Evolutionary conservation across 192 early-diverging fungal genomes (phyloP), one percentile per base, ranked within the genome.

Genomic region (Geranomyces michiganensis): DNA sequence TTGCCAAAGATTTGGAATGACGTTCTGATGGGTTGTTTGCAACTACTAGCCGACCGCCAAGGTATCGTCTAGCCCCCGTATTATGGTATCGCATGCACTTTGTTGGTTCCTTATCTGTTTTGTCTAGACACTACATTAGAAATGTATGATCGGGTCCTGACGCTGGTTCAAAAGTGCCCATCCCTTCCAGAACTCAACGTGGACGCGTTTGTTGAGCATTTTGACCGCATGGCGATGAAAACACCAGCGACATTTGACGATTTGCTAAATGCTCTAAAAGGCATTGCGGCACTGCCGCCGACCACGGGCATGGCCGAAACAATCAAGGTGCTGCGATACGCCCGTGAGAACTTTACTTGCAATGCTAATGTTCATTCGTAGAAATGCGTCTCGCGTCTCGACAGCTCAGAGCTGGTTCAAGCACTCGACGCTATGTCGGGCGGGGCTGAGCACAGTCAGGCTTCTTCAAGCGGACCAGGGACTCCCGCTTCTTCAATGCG

Each of bases 121-220:
- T 41, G 36, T 3, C 36, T 41, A 41, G 22, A 21, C n/a, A 45
- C 32, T 21, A 67, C 65, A 4, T 13, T 33, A n/a, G 65, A 15
- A 1, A 51, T 67, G 65, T 78, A 64, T 53, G 64, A 71, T 5
- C 68, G 72, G 1, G 61, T 79, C 4, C 19, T 81, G 22, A 59
- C 44, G 17, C 71, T 81, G 29, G 31, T 81, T 19, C 79, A 81
- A 68, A 79, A 79, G 44, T 81, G 79, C 51, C 79, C 77, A 14
- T 81, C 73, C 71, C 36, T 76, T 55, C 56, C 74, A 29, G 79
- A 81, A 26, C 26, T 81, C 1, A 67, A 81, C 31, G 53, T 72
- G 19, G 73, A 72, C 27, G 51, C 32, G 9, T 62, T 80, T 32
- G 73, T 79, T 21, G 56, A 76, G 12, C 46, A 67, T 22, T 72